A percentile compares a stretch with the other conserved stretches of the same genome.
Conservation (phyloP, 768 basidiomycete species). For the Suillus sp. region DNA sequence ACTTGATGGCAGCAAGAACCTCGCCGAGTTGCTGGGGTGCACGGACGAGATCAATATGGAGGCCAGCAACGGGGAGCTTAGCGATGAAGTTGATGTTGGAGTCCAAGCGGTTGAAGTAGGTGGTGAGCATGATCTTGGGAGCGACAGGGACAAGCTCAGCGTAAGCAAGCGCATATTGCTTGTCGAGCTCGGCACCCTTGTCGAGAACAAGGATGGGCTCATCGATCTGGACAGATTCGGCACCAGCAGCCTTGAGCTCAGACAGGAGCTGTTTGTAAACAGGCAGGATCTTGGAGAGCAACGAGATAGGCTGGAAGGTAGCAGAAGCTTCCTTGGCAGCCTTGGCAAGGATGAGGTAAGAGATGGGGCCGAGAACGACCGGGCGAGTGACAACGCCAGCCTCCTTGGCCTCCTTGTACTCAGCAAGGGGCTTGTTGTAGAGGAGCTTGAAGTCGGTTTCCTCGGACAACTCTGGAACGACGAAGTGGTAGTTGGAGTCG, state of each 20-base stretch:
- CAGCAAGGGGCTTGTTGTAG: slow-evolving; percentile 93
- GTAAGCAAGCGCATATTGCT: slow-evolving; percentile 81
- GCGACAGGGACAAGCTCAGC: slow-evolving; percentile 77
- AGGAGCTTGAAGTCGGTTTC: slow-evolving; percentile 91
- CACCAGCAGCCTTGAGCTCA: slow-evolving; percentile 92
- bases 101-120: slow-evolving; percentile 97
- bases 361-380: slow-evolving; percentile 92
- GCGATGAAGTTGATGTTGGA: slow-evolving; percentile 85
- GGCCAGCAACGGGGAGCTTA: slow-evolving; percentile 89
- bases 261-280: slow-evolving; percentile 88
- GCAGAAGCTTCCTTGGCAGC: slow-evolving; percentile 78
- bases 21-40: slow-evolving; percentile 87
- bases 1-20: slow-evolving; percentile 81
- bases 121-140: slow-evolving; percentile 92
- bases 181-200: slow-evolving; percentile 71
- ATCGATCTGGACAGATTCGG: slow-evolving; percentile 93
- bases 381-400: slow-evolving; percentile 91
- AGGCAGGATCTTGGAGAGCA: slow-evolving; percentile 87
- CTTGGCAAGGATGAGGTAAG: slow-evolving; percentile 94
- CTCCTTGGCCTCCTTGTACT: slow-evolving; percentile 93
- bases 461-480: slow-evolving; percentile 94
- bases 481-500: slow-evolving; percentile 98
- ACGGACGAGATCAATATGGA: slow-evolving; percentile 97
- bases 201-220: slow-evolving; percentile 97
- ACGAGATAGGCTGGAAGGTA: slow-evolving; percentile 88